Evolutionary conservation across 495 filamentous ascomycete species (phyloP).

Genomic region (Entonaema liquescens): DNA sequence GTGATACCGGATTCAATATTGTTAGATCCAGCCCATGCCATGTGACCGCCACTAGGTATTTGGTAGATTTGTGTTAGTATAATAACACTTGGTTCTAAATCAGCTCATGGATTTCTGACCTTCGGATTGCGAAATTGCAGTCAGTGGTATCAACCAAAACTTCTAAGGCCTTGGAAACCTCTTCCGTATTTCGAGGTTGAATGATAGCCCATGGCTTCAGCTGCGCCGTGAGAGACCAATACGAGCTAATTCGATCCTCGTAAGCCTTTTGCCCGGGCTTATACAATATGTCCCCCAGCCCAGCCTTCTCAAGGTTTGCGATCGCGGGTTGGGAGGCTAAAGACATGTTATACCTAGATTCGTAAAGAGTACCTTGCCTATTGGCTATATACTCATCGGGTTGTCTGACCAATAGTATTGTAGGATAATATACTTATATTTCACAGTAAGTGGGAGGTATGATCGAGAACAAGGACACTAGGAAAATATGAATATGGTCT

Average conservation of each 20-base stretch:
- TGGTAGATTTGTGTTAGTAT: neutral
- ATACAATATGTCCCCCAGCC: conserved; percentile 15
- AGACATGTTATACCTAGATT: too few species aligned
- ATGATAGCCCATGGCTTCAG: conserved; percentile 46
- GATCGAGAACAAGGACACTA: neutral
- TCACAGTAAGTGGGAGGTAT: too few species aligned
- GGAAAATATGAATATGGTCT: neutral
- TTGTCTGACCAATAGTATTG: neutral
- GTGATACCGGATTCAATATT: conserved; percentile 63
- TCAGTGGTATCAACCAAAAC: conserved; percentile 25
- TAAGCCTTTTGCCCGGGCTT: conserved; percentile 17
- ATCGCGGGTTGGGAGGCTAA: conserved; percentile 14
- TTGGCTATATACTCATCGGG: too few species aligned
- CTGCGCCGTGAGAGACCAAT: neutral
- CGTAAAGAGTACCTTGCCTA: too few species aligned
- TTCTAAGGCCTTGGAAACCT: conserved; percentile 48
- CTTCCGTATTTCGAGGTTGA: conserved; percentile 43
- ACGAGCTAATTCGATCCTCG: conserved; percentile 5
- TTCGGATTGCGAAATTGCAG: conserved; percentile 31
- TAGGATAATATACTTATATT: too few species aligned
- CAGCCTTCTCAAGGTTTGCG: conserved; percentile 14
- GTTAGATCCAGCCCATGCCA: conserved; percentile 56
- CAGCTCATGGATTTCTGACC: too few species aligned
- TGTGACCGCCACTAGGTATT: conserved; percentile 58
- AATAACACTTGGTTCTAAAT: too few species aligned